Evolutionary conservation across 768 basidiomycete species (phyloP).

Genomic region (Rhodotorula diobovata): DNA sequence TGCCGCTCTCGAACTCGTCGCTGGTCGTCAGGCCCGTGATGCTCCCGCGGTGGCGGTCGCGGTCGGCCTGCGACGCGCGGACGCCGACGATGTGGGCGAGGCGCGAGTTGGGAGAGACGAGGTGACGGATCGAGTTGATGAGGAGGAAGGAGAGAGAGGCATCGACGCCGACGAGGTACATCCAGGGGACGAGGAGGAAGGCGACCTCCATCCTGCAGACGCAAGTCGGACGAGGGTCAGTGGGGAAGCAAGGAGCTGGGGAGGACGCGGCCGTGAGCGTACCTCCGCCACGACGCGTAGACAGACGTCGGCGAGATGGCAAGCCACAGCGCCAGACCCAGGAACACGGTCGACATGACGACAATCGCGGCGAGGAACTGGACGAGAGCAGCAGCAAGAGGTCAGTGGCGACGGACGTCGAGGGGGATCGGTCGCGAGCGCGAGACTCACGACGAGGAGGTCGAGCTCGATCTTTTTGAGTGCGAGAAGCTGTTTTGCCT

Average conservation of each 20-base stretch:
- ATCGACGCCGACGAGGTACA: constrained; percentile 14
- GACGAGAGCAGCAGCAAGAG: neutral
- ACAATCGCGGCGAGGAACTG: constrained; percentile 12
- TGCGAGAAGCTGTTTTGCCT: constrained; percentile 15
- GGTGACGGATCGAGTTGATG: constrained; percentile 1
- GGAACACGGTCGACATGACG: neutral
- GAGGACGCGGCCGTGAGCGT: no score
- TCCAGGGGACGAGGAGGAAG: constrained; percentile 12
- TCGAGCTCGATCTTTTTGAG: constrained; percentile 12
- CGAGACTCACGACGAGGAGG: constrained; percentile 3
- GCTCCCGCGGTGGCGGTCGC: neutral
- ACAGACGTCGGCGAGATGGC: neutral
- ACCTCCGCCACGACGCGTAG: neutral
- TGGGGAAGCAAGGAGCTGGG: fast-evolving
- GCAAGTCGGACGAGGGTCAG: neutral
- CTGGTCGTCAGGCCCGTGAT: neutral
- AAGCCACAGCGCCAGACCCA: constrained; percentile 4
- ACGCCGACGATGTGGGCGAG: neutral
- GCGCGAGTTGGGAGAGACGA: neutral
- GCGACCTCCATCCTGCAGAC: constrained; percentile 4
- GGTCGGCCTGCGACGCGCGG: neutral
- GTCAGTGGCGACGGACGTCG: neutral
- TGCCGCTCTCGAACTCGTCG: neutral
- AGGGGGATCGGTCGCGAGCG: neutral
- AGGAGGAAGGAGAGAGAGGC: constrained; percentile 11